Evolutionary conservation across 352 stramenopile genomes (phyloP).

Genomic region (Aphanomyces astaci): DNA sequence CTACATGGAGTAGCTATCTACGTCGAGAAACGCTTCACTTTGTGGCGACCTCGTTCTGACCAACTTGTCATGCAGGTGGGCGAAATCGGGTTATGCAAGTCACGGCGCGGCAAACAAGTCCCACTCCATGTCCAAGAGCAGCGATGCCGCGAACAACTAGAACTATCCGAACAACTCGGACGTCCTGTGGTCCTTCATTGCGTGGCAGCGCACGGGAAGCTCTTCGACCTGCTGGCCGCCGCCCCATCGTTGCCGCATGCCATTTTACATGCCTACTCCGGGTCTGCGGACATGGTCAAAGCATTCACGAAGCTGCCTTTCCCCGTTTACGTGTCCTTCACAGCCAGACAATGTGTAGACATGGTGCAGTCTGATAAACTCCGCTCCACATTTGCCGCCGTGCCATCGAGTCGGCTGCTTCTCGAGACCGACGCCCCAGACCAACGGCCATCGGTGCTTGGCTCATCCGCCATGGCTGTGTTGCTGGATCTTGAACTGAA

Average conservation of each 20-base stretch:
- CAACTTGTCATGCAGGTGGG: conserved; percentile 36
- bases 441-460: conserved; percentile 32
- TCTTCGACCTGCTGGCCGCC: conserved; percentile 49
- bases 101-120: conserved; percentile 38
- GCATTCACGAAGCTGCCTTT: conserved; percentile 32
- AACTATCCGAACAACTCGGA: conserved; percentile 40
- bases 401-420: conserved; percentile 44
- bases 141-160: conserved; percentile 45
- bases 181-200: conserved; percentile 65
- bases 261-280: conserved; percentile 63
- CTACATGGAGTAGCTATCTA: background rate
- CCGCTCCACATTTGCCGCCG: conserved; percentile 29
- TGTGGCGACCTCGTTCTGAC: background rate
- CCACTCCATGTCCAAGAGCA: conserved; percentile 37
- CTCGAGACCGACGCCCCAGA: conserved; percentile 72
- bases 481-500: background rate
- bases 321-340: conserved; percentile 67
- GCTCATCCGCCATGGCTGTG: background rate
- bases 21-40: background rate
- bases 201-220: conserved; percentile 56
- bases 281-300: conserved; percentile 43
- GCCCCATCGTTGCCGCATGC: conserved; percentile 32
- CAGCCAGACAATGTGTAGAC: conserved; percentile 48
- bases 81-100: conserved; percentile 78
- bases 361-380: conserved; percentile 37